These are phyloP conservation scores for Phytophthora fragariaefolia DNA, from an alignment of 352 stramenopile species.

Conservation along the genomic window DNA sequence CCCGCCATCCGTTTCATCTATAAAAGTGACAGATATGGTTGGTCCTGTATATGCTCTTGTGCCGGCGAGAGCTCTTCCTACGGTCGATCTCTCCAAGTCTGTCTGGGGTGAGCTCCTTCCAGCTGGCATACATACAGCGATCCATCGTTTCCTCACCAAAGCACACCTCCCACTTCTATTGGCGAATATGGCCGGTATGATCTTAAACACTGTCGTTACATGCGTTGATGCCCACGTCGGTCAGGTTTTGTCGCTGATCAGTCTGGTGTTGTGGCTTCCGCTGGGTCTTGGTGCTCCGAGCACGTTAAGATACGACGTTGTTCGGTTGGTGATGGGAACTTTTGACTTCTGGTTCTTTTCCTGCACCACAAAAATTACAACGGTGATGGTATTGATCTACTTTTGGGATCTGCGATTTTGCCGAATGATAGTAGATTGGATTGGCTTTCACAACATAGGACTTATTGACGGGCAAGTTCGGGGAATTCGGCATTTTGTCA, in stretches of 20 bases:
- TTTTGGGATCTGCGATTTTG: slow-evolving; percentile 39
- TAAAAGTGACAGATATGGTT: background rate
- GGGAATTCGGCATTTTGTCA: slow-evolving; percentile 22
- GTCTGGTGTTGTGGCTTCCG: slow-evolving; percentile 24
- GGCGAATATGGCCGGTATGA: slow-evolving; percentile 27
- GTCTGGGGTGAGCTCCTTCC: slow-evolving; percentile 39
- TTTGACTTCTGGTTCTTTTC: slow-evolving; percentile 59
- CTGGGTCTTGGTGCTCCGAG: slow-evolving; percentile 31
- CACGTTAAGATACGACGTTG: slow-evolving; percentile 42
- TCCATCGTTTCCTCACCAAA: slow-evolving; percentile 32
- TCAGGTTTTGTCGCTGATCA: slow-evolving; percentile 28
- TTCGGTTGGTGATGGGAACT: slow-evolving; percentile 37
- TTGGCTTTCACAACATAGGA: slow-evolving; percentile 46
- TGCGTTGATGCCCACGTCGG: slow-evolving; percentile 22
- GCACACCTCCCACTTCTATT: slow-evolving; percentile 35
- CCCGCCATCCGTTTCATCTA: background rate
- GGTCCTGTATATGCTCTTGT: slow-evolving; percentile 31
- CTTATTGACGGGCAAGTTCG: slow-evolving; percentile 41
- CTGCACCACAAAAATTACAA: slow-evolving; percentile 35
- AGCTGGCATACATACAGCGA: slow-evolving; percentile 7
- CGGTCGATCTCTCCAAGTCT: slow-evolving; percentile 42
- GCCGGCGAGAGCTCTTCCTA: slow-evolving; percentile 29
- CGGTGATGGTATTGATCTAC: slow-evolving; percentile 30
- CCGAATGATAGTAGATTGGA: slow-evolving; percentile 36
- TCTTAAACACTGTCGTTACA: slow-evolving; percentile 29